Evolutionary conservation across 2,329 filamentous ascomycete species (phyloP).

Genomic region (Colletotrichum navitas): DNA sequence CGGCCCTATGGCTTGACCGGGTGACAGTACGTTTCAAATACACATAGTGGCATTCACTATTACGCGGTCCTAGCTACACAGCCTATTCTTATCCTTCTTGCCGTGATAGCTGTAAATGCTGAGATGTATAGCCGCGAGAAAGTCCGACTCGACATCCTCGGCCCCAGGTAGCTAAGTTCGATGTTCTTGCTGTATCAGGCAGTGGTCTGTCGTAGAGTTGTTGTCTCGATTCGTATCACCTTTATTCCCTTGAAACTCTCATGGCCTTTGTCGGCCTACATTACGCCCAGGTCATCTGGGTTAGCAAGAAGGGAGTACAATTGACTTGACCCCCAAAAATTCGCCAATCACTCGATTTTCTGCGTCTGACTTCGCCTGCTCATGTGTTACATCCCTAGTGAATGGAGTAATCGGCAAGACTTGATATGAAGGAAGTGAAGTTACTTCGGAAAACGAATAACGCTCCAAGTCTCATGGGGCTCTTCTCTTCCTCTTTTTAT

Average conservation of each 20-base stretch:
- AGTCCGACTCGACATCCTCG: no score
- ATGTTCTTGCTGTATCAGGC: neutral
- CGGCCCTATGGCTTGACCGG: neutral
- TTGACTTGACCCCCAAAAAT: neutral
- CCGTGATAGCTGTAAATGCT: neutral
- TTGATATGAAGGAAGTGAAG: neutral
- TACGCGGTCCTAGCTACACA: neutral
- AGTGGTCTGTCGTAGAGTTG: neutral
- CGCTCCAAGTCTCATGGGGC: no score
- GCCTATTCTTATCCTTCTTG: neutral
- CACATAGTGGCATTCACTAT: neutral
- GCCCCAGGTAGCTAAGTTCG: neutral
- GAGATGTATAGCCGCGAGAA: no score
- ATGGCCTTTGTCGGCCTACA: neutral
- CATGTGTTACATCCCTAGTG: neutral
- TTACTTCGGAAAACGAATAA: neutral
- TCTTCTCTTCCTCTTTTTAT: neutral
- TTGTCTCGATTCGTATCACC: neutral
- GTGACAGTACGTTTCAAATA: neutral
- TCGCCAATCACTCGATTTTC: neutral
- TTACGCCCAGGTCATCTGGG: neutral
- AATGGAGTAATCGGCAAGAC: neutral
- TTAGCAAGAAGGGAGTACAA: neutral
- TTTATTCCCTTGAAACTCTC: neutral
- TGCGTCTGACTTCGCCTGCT: neutral